These are phyloP conservation scores for Pythium grandisporangium DNA, from an alignment of 352 stramenopile genomes.

Conservation along the genomic window DNA sequence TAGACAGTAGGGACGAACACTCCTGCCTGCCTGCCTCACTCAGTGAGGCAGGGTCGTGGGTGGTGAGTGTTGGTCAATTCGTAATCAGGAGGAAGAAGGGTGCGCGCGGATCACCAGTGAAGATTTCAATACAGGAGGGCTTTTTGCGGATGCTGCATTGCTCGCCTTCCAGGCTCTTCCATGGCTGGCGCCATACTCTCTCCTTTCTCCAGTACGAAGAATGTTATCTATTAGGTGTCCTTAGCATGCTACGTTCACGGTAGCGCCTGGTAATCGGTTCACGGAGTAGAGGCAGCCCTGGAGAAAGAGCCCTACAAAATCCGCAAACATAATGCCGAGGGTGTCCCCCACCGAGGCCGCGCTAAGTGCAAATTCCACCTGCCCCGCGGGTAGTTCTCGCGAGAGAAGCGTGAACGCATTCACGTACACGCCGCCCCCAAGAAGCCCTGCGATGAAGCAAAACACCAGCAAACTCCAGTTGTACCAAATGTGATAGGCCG, in stretches of 20 bases:
- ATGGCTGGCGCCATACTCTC: no score
- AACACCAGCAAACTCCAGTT: conserved; percentile 73
- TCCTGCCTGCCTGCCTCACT: no score
- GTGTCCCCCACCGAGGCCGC: conserved; percentile 87
- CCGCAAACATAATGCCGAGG: conserved; percentile 85
- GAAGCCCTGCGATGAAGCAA: conserved; percentile 81
- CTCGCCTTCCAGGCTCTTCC: no score
- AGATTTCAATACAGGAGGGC: no score
- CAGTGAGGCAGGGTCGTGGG: no score
- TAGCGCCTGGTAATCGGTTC: conserved; percentile 54
- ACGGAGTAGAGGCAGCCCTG: conserved; percentile 90
- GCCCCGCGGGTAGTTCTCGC: conserved; percentile 50
- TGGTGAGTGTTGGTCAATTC: no score
- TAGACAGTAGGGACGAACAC: no score
- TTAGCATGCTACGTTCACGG: conserved; percentile 49
- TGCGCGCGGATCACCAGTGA: no score
- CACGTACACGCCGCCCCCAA: conserved; percentile 88
- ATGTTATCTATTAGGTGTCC: no score
- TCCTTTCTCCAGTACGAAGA: no score
- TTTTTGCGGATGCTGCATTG: no score
- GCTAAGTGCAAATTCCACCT: conserved; percentile 83
- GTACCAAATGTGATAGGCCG: conserved; percentile 78
- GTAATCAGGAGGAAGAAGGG: no score
- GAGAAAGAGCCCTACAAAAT: conserved; percentile 83
- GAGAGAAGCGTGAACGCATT: conserved; percentile 89